Percentiles rank a stretch among this genome's conserved stretches.
Evolutionary conservation across 305 asterid genomes (phyloP).

Genomic region (Fraxinus greggii): DNA sequence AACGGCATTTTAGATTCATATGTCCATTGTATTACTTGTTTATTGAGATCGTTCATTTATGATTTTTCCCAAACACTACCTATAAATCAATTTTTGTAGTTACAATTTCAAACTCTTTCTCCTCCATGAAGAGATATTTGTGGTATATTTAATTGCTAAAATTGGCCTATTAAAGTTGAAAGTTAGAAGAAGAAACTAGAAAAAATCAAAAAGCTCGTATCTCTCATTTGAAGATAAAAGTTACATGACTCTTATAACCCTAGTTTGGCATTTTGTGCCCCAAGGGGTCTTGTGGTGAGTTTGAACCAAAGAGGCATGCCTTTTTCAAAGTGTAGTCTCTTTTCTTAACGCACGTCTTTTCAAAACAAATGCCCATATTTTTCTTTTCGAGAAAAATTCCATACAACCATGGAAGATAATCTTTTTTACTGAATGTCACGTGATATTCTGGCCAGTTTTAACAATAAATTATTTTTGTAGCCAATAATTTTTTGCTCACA

Average conservation of each 20-base stretch:
- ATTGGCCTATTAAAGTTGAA: not conserved
- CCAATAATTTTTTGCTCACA: too few species aligned
- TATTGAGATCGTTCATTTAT: not conserved
- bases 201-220: not conserved
- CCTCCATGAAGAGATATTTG: not conserved
- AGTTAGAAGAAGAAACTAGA: not conserved
- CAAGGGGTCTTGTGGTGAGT: not conserved
- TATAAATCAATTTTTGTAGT: not conserved
- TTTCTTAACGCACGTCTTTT: not conserved
- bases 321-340: not conserved
- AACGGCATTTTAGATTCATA: not conserved
- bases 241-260: not conserved
- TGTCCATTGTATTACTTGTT: not conserved
- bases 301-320: not conserved
- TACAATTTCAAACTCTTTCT: not conserved
- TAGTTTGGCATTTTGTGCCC: not conserved
- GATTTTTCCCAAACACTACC: not conserved
- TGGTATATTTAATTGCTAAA: not conserved
- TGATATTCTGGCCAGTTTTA: too few species aligned
- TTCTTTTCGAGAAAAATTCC: too few species aligned
- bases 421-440: too few species aligned
- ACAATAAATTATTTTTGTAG: too few species aligned
- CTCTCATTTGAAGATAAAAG: not conserved
- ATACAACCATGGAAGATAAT: too few species aligned
- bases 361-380: not conserved